Base-by-base conservation (phyloP, 768 basidiomycete species). In the Xerocomellus amylosporus region DNA sequence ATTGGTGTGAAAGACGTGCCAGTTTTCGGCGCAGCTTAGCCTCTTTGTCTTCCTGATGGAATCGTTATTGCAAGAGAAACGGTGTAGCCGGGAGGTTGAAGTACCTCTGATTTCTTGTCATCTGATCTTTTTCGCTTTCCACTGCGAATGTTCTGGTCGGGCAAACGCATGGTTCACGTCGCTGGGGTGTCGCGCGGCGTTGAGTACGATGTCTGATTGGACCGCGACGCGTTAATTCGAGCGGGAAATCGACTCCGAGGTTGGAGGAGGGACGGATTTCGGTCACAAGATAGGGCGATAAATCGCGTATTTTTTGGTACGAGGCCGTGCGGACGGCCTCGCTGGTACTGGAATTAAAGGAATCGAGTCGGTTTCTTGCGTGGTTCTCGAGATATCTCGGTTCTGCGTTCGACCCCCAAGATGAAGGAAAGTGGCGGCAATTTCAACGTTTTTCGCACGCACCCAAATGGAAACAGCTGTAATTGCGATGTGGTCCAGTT, bases 1-100 rank as follows among this genome's bases (percentile, higher is more conserved):
- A 50, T 53, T 40, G 38, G 42, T 46, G 38, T 51, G 40, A 55
- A 59, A 57, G 55, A 74, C 83, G 53, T 73, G 77, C 85, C 71
- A 88, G 73, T 72, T 84, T 86, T 59, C 80, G 77, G 34, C 63
- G 67, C 15, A 87, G 64, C 63, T 76, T 77, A 8, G 66, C 63
- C 45, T 69, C 73, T 14, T 75, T 62, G 58, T 76, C 77, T 70
- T 78, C 74, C 69, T 75, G 59, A 26, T 10, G 44, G 24, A 34
- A 42, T 58, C 3, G 44, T 61, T 10, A 55, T 47, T 15, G 15
- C 19, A 37, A 20, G 41, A 19, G 22, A 17, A 47, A 17, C 3
- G 2, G 7, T 3, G 24, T 8, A 19, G 17, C 19, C 7, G n/a
- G 17, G 14, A 40, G 15, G 15, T 19, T 36, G 12, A 37, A 38